These are phyloP conservation scores for Polytolypa hystricis DNA, from an alignment of 2,329 filamentous ascomycete genomes.

Conservation along the genomic window DNA sequence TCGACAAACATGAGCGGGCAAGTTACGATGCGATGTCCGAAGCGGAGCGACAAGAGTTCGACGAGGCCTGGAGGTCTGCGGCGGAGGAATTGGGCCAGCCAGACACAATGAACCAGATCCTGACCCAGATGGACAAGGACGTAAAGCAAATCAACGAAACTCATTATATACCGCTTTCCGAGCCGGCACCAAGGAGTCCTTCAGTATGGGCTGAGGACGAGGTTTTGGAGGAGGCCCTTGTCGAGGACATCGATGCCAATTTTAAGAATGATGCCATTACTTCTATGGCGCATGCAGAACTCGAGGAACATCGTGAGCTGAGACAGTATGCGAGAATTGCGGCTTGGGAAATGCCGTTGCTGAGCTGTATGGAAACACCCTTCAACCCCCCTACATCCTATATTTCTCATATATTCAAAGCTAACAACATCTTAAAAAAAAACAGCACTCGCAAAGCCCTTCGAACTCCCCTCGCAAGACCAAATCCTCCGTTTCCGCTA, in stretches of 20 bases:
- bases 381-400: not conserved
- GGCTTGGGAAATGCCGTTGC: slow-evolving; percentile 90
- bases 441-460: slow-evolving; percentile 71
- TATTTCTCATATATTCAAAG: not conserved
- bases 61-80: too few species aligned
- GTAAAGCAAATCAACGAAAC: not conserved
- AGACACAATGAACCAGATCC: slow-evolving; percentile 1
- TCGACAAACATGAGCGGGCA: not conserved
- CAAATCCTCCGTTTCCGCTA: slow-evolving; percentile 86
- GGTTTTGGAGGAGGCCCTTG: slow-evolving; percentile 8
- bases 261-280: slow-evolving; percentile 70
- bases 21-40: slow-evolving; percentile 9
- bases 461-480: slow-evolving; percentile 53
- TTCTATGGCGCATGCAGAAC: slow-evolving; percentile 68
- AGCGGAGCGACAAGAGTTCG: slow-evolving; percentile 27
- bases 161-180: too few species aligned
- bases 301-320: slow-evolving; percentile 79
- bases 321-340: slow-evolving; percentile 77
- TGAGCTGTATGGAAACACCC: slow-evolving; percentile 56
- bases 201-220: slow-evolving; percentile 25
- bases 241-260: slow-evolving; percentile 18
- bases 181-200: too few species aligned
- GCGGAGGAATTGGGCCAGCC: too few species aligned
- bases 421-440: not conserved
- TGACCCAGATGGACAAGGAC: slow-evolving; percentile 5